phyloP scores from a whole-genome alignment of 129 eudicot genomes.

The Glebionis coronaria region DNA sequence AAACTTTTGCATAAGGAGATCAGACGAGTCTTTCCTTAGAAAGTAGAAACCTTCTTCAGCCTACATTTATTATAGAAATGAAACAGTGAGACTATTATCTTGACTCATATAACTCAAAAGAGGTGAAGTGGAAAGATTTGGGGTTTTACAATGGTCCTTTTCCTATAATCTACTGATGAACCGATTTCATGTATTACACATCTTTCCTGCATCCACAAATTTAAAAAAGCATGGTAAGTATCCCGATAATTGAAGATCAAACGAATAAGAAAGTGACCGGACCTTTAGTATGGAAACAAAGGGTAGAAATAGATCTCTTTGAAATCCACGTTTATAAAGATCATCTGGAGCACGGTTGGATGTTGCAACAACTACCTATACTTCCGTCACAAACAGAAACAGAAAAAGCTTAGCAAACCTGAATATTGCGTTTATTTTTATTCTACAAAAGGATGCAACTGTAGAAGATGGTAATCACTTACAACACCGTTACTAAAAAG shows the following conservation, averaged over 20 bases:
- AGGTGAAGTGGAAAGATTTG: not conserved
- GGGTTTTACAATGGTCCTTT: slow-evolving; percentile 67
- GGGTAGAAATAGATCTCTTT: slow-evolving; percentile 95
- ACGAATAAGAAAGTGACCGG: not conserved
- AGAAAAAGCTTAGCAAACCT: not conserved
- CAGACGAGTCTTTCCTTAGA: slow-evolving; percentile 45
- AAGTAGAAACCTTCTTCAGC: slow-evolving; percentile 94
- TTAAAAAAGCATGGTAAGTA: not conserved
- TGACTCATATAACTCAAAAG: slow-evolving; percentile 1
- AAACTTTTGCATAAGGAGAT: slow-evolving; percentile 59
- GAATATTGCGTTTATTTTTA: not conserved
- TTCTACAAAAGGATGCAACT: not conserved
- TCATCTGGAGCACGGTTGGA: slow-evolving; percentile 98
- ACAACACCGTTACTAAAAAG: slow-evolving; percentile 75
- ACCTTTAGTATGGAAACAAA: slow-evolving; percentile 92
- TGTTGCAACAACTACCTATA: slow-evolving; percentile 90
- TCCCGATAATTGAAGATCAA: too few relatives aligned
- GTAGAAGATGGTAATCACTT: slow-evolving; percentile 31
- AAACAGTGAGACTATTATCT: not conserved
- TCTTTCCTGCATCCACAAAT: slow-evolving; percentile 68
- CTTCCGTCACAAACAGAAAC: slow-evolving; percentile 23
- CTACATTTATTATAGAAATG: slow-evolving; percentile 30
- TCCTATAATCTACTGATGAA: slow-evolving; percentile 86
- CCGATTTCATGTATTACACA: slow-evolving; percentile 88
- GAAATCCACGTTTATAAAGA: slow-evolving; percentile 89